Evolutionary conservation across 73 alveolate genomes (phyloP), one percentile per base, ranked within the genome.

Genomic region (Blepharisma japonicum): DNA sequence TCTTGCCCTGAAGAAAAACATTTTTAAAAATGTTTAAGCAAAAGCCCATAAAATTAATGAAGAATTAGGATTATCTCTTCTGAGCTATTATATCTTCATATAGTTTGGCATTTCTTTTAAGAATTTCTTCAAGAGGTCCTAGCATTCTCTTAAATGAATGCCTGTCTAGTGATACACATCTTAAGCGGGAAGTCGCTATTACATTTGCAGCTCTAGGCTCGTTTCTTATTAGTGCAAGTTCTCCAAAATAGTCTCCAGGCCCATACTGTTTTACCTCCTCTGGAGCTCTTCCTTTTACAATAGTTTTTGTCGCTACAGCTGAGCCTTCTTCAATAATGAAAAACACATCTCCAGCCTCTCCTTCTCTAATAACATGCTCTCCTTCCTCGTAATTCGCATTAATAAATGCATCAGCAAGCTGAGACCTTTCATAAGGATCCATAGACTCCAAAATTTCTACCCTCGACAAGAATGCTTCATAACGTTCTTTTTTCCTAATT

Each of bases 151-250:
- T 92, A 84, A 92, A 92, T 54, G 92, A 71, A 68, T 85, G 88
- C 78, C 98, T 85, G 82, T 93, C 98, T 6, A 93, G 68, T 8
- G 94, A 77, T 6, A 89, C 88, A 25, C 55, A 79, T 79, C 11
- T 77, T 11, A 72, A 20, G 25, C 25, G 27, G 5, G 48, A 68
- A 71, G 61, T 7, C 39, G 97, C 98, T 56, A 91, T 86, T 68
- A 96, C 93, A 81, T 86, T 92, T 42, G 98, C 98, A 45, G 97
- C 98, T 90, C 99, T 94, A 6, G 98, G 98, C 47, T 94, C 98
- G 68, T 91, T 90, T 81, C 77, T 90, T 50, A 96, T 86, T 18
- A 96, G 88, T 27, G 99, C 98, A 50, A 93, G 90, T 87, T 96
- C 99, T 74, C 99, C 99, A 71, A 96, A 96, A 87, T 94, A 96